Base-by-base conservation (phyloP, 2,329 filamentous ascomycete species). In the Botrytis byssoidea region DNA sequence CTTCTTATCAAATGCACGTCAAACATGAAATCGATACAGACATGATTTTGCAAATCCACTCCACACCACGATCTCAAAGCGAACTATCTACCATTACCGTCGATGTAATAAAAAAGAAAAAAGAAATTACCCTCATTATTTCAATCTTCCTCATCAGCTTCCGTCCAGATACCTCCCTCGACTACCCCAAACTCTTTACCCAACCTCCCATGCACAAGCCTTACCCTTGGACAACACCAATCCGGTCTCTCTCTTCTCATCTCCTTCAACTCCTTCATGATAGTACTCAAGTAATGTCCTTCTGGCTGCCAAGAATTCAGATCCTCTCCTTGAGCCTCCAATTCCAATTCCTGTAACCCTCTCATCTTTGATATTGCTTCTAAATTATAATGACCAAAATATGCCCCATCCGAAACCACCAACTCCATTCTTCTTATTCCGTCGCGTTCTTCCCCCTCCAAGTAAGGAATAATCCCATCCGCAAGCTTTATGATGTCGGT, bases 371-470 rank as follows among this genome's bases (percentile, higher is more conserved):
- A 69, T 25, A 81, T 22, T 14, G 60, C 76, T 46, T 76, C 74
- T 74, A 80, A 77, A 67, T 80, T 65, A 63, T 76, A 81, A 72
- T 77, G 76, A 12, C 73, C 76, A 64, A 80, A 80, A 73, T 80
- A 79, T 2, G 61, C 74, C n/a, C 59, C 55, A 65, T 81, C 79
- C 14, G 70, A 66, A 8, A 78, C 76, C 12, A 78, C 75, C 5
- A 80, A 20, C 10, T 74, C 65, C 74, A 81, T 63, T 12, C 22
- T 73, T 51, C 74, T 67, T 7, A 80, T 76, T 14, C 40, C 68
- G 1, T 59, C 35, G 16, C 75, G 46, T 29, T 79, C 78, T 2
- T 29, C 25, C 9, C 51, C 44, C 1, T 32, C 55, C 12, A 81
- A 16, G 42, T 80, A 77, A 32, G 65, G 61, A 3, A 80, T 48